A percentile compares a stretch with the other conserved stretches of the same genome.
Conservation (phyloP, 306 rosid species). For the Fagus crenata region DNA sequence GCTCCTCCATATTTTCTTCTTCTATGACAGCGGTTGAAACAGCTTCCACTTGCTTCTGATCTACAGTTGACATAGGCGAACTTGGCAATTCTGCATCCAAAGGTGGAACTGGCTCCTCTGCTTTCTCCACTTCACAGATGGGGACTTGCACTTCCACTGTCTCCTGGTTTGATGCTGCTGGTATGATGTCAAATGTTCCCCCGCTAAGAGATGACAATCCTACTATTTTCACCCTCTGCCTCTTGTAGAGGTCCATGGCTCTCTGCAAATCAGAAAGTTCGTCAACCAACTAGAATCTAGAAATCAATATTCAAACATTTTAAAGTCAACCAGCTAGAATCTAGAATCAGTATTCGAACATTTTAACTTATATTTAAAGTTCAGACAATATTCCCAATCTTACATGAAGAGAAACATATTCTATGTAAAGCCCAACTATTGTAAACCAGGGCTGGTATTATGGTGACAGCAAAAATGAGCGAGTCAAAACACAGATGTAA, state of each 20-base stretch:
- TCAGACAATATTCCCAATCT: not conserved
- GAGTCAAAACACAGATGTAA: not conserved
- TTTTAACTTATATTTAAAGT: not conserved
- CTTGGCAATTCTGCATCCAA: conserved; percentile 37
- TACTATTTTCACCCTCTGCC: conserved; percentile 58
- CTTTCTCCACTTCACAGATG: conserved; percentile 35
- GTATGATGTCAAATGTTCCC: conserved; percentile 45
- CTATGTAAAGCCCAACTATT: not conserved
- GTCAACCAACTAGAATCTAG: conserved; percentile 25
- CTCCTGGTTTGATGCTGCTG: conserved; percentile 42
- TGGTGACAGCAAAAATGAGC: not conserved
- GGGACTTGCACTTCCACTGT: conserved; percentile 43
- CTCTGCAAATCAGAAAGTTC: conserved; percentile 54
- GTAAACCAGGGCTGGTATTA: not conserved
- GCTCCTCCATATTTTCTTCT: conserved; percentile 44
- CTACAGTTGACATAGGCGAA: conserved; percentile 30
- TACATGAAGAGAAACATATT: not conserved
- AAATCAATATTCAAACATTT: conserved; percentile 21
- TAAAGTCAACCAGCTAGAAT: conserved; percentile 21
- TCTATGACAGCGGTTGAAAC: conserved; percentile 13
- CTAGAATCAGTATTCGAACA: conserved; percentile 25
- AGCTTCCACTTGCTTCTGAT: conserved; percentile 34
- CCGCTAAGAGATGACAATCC: conserved; percentile 26
- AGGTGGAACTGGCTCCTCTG: conserved; percentile 42
- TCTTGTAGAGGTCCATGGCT: conserved; percentile 78